These are phyloP conservation scores for Xerocomus minutiporus DNA, from an alignment of 1,284 basidiomycete species.

Conservation along the genomic window DNA sequence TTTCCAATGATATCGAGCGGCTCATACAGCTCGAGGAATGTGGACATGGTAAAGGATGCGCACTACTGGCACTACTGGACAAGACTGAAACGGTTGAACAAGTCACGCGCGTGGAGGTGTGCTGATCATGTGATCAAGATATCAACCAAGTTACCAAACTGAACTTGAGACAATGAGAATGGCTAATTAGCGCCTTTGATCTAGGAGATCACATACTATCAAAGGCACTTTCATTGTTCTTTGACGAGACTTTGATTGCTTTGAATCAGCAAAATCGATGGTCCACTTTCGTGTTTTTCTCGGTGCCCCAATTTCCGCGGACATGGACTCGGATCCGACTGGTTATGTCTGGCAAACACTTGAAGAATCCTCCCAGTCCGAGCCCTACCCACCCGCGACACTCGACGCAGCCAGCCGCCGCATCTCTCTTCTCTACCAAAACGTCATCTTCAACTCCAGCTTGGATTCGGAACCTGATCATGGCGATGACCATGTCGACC, in stretches of 20 bases:
- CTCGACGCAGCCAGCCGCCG: conserved; percentile 57
- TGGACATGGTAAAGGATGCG: conserved; percentile 25
- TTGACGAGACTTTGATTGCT: too few species aligned
- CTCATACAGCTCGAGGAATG: conserved; percentile 75
- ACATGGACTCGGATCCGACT: conserved; percentile 25
- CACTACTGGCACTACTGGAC: conserved; percentile 5
- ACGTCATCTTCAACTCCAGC: conserved; percentile 56
- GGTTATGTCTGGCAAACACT: conserved; percentile 42
- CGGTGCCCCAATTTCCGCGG: conserved; percentile 41
- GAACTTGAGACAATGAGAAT: too few species aligned
- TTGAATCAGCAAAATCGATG: conserved; percentile 9
- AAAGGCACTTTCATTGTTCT: too few species aligned
- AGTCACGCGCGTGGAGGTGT: conserved; percentile 18
- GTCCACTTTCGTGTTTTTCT: conserved; percentile 41
- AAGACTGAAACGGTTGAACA: conserved; percentile 28
- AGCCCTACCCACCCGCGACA: conserved; percentile 42
- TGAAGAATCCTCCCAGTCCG: conserved; percentile 5
- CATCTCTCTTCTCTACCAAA: conserved; percentile 62
- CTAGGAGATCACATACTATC: too few species aligned
- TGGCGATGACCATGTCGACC: conserved; percentile 8
- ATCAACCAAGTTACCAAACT: background rate
- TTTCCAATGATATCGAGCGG: conserved; percentile 90
- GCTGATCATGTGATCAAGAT: conserved; percentile 27
- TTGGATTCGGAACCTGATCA: conserved; percentile 18
- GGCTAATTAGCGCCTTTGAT: too few species aligned